Percentiles rank a stretch among this genome's conserved stretches.
These are phyloP conservation scores for Cystoderma amianthinum DNA, from an alignment of 768 basidiomycete species.

Conservation along the genomic window DNA sequence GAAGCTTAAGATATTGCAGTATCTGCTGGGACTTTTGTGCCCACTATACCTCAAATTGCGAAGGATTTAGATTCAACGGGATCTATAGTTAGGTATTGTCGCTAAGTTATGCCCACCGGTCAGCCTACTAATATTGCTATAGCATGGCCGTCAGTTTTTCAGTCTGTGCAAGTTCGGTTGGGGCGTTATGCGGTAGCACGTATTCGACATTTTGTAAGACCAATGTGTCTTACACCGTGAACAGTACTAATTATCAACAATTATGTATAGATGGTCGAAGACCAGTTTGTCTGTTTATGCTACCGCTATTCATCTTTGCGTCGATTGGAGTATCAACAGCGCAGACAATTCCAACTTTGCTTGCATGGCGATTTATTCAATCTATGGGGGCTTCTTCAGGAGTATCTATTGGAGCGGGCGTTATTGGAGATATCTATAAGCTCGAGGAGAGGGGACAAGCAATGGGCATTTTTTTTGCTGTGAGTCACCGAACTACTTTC, in stretches of 20 bases:
- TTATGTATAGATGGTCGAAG: constrained; percentile 64
- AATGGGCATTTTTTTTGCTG: constrained; percentile 53
- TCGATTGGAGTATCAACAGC: constrained; percentile 55
- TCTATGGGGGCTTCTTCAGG: constrained; percentile 56
- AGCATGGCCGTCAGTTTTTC: constrained; percentile 4
- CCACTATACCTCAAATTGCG: constrained; percentile 70
- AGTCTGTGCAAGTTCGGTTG: neutral
- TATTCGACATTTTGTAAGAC: constrained; percentile 5
- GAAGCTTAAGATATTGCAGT: constrained; percentile 30
- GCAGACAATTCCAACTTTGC: constrained; percentile 31
- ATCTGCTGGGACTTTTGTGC: constrained; percentile 67
- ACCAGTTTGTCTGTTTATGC: constrained; percentile 46
- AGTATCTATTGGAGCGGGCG: constrained; percentile 48
- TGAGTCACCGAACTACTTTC: constrained; percentile 13
- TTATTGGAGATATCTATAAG: constrained; percentile 62
- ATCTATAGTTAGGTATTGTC: constrained; percentile 44
- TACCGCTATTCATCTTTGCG: constrained; percentile 53
- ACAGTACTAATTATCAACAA: neutral
- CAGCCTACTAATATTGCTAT: neutral
- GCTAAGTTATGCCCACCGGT: neutral
- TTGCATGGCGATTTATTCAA: constrained; percentile 61
- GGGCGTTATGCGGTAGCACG: neutral
- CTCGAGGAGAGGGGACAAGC: constrained; percentile 55
- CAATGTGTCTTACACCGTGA: neutral
- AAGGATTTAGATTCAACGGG: constrained; percentile 53